Evolutionary conservation across 768 basidiomycete genomes (phyloP), one percentile per base, ranked within the genome.

Genomic region (Pisolithus sp.): DNA sequence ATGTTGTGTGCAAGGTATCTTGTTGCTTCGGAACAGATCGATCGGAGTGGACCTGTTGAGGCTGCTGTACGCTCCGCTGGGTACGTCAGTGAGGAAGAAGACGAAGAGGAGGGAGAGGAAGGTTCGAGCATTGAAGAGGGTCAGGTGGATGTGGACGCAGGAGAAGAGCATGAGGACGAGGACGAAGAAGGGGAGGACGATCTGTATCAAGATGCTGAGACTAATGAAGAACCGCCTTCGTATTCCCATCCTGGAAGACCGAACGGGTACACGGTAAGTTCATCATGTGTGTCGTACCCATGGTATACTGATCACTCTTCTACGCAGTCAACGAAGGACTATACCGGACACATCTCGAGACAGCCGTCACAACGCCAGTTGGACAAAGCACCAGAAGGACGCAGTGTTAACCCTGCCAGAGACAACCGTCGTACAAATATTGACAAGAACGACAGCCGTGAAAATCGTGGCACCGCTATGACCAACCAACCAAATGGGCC

Each of bases 1-100:
- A 93, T 94, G 91, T 73, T 95, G 38, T 94, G 93, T 61, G 92
- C 93, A 20, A 71, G 92, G 55, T 97, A 96, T 66, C 78, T 99
- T 49, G 91, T 98, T 38, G 93, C 93, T 31, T 89, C 86, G 57
- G 96, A 98, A 72, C 79, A 83, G 65, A 88, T 98, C 71, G 91
- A 96, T 71, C 76, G 96, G 41, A 84, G 83, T 37, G 96, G 95
- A 2, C 93, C 93, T 0, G 87, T 98, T 24, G 89, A 87, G 31
- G 90, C 91, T 13, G 95, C 93, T 23, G 96, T 99, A 17, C 74
- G 93, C 48, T 78, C 84, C 2, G 93, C 79, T 1, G 95, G 95
- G 34, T 98, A 93, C 69, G 71, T 78, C n/a, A 86, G 85, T 53
- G 93, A 90, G 48, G 90, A 91, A 4, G 83, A 82, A 36, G 77